These are phyloP conservation scores for Cadophora sp. DNA, from an alignment of 2,329 filamentous ascomycete genomes.

Conservation along the genomic window DNA sequence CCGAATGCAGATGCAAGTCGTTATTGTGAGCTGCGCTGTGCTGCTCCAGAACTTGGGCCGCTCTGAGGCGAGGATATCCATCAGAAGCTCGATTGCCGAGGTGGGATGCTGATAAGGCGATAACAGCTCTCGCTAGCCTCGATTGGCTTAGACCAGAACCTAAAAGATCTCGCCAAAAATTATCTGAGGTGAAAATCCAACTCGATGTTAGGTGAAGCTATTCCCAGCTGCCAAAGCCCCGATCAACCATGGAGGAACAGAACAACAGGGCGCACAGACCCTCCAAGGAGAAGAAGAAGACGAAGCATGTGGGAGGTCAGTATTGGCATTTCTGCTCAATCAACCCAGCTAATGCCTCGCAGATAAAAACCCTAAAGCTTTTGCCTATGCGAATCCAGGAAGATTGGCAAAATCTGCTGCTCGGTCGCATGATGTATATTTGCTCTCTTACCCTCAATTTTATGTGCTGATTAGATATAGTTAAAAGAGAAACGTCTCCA, in stretches of 20 bases:
- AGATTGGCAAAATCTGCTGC: conserved; percentile 50
- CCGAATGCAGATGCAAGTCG: background rate
- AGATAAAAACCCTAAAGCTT: conserved; percentile 48
- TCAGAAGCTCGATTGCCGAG: background rate
- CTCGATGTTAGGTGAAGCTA: conserved; percentile 11
- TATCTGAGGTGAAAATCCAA: conserved; percentile 22
- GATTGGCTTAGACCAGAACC: conserved; percentile 14
- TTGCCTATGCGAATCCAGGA: conserved; percentile 47
- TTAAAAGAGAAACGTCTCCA: conserved; percentile 96
- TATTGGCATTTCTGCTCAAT: conserved; percentile 13
- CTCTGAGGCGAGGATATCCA: conserved; percentile 19
- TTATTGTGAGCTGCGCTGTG: background rate
- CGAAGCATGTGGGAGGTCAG: conserved; percentile 70
- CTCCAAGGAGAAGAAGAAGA: conserved; percentile 92
- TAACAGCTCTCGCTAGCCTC: conserved; percentile 17
- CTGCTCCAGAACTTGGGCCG: conserved; percentile 10
- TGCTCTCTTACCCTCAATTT: background rate
- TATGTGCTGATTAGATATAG: conserved; percentile 50
- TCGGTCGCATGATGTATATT: conserved; percentile 59
- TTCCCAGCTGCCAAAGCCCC: background rate
- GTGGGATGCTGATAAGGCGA: conserved; percentile 25
- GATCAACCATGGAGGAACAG: conserved; percentile 76
- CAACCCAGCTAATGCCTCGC: conserved; percentile 22
- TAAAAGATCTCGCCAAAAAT: conserved; percentile 29
- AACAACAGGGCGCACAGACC: conserved; percentile 84